Evolutionary conservation across 345 rosid genomes (phyloP), one percentile per base, ranked within the genome.

Genomic region (Eucalyptus regnans): DNA sequence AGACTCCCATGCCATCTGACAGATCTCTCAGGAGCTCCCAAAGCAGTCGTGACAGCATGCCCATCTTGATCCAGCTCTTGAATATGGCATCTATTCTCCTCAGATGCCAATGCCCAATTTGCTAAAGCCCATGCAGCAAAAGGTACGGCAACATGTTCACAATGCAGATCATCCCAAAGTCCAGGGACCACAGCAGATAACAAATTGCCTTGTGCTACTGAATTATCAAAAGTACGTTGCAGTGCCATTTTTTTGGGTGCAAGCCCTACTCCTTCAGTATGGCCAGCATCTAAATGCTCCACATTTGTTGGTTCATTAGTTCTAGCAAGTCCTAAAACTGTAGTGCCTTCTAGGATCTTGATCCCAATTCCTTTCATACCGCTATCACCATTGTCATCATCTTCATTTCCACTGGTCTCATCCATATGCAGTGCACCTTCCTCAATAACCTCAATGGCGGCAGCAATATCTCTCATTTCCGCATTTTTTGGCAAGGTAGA

Each of bases 61-160:
- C 99, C 98, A 89, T 97, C 97, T 88, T 87, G 94, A 94, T 98
- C 99, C 87, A 98, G 93, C 92, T 98, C 99, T 90, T 96, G 98
- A 91, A 98, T 96, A 91, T 89, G 95, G 86, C 93, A 91, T 91
- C 99, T 95, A 91, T 98, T 98, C 86, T 89, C 91, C 89, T 92
- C 94, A 51, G 99, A 98, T 87, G 99, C 98, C 97, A 94, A 94
- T 46, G 99, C 99, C 99, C 99, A 98, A 89, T 97, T 96, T 89
- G 99, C 98, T 92, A 98, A 93, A 54, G 99, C 98, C 99, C 99
- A 97, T 18, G 97, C 96, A 86, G 99, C 99, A 94, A 98, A 98
- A 86, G 99, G 99, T 86, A 98, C 98, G 44, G 99, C 99, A n/a
- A 98, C 99, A 94, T 98, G 99, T 90, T 98, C 96, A 91, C 95